Base-by-base conservation (phyloP, 2,329 filamentous ascomycete genomes). In the Epichloe festucae region DNA sequence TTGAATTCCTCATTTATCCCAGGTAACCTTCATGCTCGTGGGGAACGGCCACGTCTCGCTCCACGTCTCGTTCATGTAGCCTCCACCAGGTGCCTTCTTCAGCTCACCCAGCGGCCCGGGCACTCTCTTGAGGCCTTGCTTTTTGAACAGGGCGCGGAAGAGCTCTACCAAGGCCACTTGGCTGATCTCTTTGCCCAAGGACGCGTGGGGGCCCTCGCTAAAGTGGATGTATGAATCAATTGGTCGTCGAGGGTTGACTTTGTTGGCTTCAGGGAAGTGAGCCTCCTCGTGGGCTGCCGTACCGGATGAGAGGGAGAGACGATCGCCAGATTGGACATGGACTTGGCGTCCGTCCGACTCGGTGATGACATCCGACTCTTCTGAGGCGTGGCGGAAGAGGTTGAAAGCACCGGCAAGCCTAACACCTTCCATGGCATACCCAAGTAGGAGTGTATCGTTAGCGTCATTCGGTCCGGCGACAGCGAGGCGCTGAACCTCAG, bases 361-460 rank as follows among this genome's bases (percentile, higher is more conserved):
- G 36, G 65, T 53, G 46, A 78, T 71, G 1, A 69, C 69, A 48
- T 76, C 71, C 17, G 67, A 60, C 0, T 61, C 64, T 0, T 61
- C 64, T 0, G 72, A 65, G 2, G 76, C 77, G 51, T 78, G 69
- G 40, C 83, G 79, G 69, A 79, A 82, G 2, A 80, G 71, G 10
- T 77, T 76, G 19, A 80, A 78, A 0, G 78, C 78, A 11, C 81
- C 79, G 4, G 81, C 79, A 50, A 90, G 72, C 40, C 86, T 81
- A 51, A 86, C 75, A 15, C 81, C 85, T 65, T 88, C 88, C 71
- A 85, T 74, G 43, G 78, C 80, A 61, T 87, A 89, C 40, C 81
- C 82, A 1, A 85, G 73, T 2, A 91, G 72, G 36, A 78, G 68
- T 1, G 79, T 73, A 56, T 89, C 83, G 0, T 74, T 76, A 55